Evolutionary conservation across 2,329 filamentous ascomycete genomes (phyloP), one percentile per base, ranked within the genome.

Genomic region (Fusarium nematophilum): DNA sequence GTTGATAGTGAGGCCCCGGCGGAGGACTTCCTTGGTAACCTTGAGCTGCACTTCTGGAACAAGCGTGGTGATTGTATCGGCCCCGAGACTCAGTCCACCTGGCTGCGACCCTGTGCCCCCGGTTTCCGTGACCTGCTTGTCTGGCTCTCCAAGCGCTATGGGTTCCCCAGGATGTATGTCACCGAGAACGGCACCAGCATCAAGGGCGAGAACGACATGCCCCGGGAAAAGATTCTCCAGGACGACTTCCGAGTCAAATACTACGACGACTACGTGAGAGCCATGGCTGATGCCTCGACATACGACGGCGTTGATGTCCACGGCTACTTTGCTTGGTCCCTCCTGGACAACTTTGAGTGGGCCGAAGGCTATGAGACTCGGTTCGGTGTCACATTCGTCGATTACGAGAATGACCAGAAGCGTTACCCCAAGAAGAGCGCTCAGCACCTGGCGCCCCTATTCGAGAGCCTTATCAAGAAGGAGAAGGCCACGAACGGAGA

Each of bases 291-390:
- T 68, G 91, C 92, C 2, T 84, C 85, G 30, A 79, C 82, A 46
- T 77, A 88, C 67, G 90, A 95, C 69, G 88, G 89, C n/a, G 90
- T 93, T 42, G 84, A 94, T 68, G 89, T 94, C 49, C 82, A 84
- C 65, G 91, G 88, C 4, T 96, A 95, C 76, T 86, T 94, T 80
- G 92, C 90, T 13, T 96, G 92, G 92, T 92, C 89, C 73, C 82
- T 96, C 62, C 86, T 96, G 84, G 92, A 96, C 76, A 94, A 94
- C 79, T 94, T 94, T 69, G 91, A 94, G 76, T 94, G 91, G 91
- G 90, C 92, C n/a, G 92, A 96, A 73, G 92, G 92, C 9, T 96
- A 94, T 71, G 88, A 91, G 78, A 95, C 91, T 36, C 84, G 92
- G 33, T 96, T 96, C 69, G 92, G 92, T 21, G 91, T 93, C 52